Base-by-base conservation (phyloP, 768 basidiomycete species). In the Boletus rex-veris region DNA sequence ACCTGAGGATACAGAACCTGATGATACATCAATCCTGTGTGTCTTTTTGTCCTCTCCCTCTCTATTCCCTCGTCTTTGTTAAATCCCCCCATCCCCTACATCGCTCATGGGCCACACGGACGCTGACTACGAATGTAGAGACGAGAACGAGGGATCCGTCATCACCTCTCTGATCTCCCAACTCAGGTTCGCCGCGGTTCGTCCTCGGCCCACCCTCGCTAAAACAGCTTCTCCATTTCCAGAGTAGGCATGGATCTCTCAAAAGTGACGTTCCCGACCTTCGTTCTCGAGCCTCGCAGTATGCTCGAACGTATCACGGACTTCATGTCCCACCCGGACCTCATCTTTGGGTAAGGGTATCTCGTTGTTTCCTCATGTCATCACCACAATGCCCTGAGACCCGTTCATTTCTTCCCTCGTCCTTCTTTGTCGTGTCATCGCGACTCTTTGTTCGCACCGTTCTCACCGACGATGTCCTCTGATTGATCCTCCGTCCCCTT, bases 241-340 rank as follows among this genome's bases (percentile, higher is more conserved):
- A 90, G 93, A 73, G 88, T 94, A 57, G 96, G 95, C 39, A 97
- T 97, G 95, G 97, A 99, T 73, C 84, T 98, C 54, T 86, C 85
- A 59, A 88, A 92, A 73, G 93, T 98, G 57, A 93, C 92, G 15
- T 90, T 93, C 70, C 92, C 92, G 37, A 89, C 87, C 0, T 99
- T 98, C 64, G 96, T 99, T 0, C 83, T 99, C 53, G 96, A 99
- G 74, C 97, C 97, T 6, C 78, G 97, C 66, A 93, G 91, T 63
- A 92, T 98, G 89, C 83, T 98, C 45, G 97, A 99, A 76, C 85
- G 97, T 60, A 96, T 99, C 64, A 98, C 97, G 33, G 96, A 99
- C 76, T 99, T 99, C 74, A 95, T 98, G 88, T 88, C 93, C 52
- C 97, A 98, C 73, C 94, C 97, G 30, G 95, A 99, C 75, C 86